These are phyloP conservation scores for Opeltia flavorubescens DNA, from an alignment of 495 filamentous ascomycete genomes.

Conservation along the genomic window DNA sequence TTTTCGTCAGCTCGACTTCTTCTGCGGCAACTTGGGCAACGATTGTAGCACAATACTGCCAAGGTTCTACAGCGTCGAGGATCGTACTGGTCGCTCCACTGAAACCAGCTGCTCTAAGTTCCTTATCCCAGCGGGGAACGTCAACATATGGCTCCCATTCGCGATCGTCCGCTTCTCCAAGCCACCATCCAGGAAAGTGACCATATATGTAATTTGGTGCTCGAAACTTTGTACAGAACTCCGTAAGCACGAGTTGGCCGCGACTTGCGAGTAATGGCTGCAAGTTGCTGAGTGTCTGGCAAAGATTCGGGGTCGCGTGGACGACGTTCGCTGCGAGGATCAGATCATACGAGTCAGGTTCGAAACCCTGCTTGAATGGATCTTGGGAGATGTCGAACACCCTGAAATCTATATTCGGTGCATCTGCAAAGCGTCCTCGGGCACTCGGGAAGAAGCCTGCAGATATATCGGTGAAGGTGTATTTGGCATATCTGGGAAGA, in stretches of 20 bases:
- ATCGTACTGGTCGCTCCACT: constrained; percentile 4
- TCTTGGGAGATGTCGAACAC: constrained; percentile 31
- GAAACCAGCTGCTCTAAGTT: constrained; percentile 22
- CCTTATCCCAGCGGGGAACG: constrained; percentile 20
- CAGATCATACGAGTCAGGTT: constrained; percentile 21
- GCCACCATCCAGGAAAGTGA: constrained; percentile 19
- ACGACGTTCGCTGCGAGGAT: constrained; percentile 38
- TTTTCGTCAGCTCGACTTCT: not conserved
- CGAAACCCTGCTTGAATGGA: constrained; percentile 21
- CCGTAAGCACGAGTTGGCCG: constrained; percentile 5
- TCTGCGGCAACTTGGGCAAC: not conserved
- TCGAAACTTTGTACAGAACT: not conserved
- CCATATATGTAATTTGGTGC: constrained; percentile 18
- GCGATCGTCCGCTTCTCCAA: constrained; percentile 18
- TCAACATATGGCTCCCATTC: constrained; percentile 18
- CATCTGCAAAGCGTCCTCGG: constrained; percentile 25
- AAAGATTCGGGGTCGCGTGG: constrained; percentile 28
- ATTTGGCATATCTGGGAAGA: constrained; percentile 11
- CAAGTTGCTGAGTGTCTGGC: constrained; percentile 1
- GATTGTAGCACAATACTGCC: constrained; percentile 3
- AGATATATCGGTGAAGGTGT: constrained; percentile 30
- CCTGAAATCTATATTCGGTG: constrained; percentile 27
- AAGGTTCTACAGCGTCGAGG: constrained; percentile 7
- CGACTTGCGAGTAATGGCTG: not conserved
- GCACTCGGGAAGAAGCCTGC: constrained; percentile 36